Evolutionary conservation across 2,329 filamentous ascomycete genomes (phyloP).

Genomic region (Aaosphaeria arxii): DNA sequence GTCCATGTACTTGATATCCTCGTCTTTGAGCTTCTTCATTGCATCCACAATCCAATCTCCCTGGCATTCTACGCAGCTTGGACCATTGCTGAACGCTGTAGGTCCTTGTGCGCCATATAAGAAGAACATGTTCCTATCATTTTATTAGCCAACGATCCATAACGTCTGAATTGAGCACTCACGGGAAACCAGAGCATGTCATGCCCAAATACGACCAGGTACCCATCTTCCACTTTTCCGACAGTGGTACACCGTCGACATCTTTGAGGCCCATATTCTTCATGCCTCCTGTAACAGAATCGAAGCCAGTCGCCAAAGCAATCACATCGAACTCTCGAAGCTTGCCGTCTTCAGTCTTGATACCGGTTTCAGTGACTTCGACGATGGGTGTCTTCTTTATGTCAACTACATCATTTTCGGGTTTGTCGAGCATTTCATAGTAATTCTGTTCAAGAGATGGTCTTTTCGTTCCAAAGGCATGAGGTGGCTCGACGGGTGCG

Average conservation of each 20-base stretch:
- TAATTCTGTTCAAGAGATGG: constrained; percentile 47
- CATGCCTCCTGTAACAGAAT: constrained; percentile 43
- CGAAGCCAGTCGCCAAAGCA: constrained; percentile 46
- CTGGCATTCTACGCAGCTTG: constrained; percentile 44
- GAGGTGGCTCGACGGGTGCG: constrained; percentile 43
- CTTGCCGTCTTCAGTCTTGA: constrained; percentile 40
- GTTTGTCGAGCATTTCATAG: constrained; percentile 45
- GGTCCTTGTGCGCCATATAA: constrained; percentile 47
- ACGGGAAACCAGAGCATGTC: constrained; percentile 37
- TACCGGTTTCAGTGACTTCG: constrained; percentile 38
- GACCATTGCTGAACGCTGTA: constrained; percentile 47
- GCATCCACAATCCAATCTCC: constrained; percentile 45
- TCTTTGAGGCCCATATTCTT: constrained; percentile 39
- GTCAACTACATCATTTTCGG: constrained; percentile 43
- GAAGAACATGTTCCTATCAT: constrained; percentile 40
- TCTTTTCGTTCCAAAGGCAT: constrained; percentile 48
- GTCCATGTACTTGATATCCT: constrained; percentile 40
- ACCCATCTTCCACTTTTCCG: constrained; percentile 42
- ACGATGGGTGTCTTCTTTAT: constrained; percentile 42
- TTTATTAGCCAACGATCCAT: neutral
- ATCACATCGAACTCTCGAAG: constrained; percentile 44
- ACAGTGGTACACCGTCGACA: constrained; percentile 34
- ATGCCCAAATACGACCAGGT: constrained; percentile 44
- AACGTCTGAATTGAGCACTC: constrained; percentile 4
- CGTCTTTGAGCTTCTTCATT: constrained; percentile 36